Evolutionary conservation across 148 eudicot species (phyloP), one percentile per base, ranked within the genome.

Genomic region (Camellia granthamiana): DNA sequence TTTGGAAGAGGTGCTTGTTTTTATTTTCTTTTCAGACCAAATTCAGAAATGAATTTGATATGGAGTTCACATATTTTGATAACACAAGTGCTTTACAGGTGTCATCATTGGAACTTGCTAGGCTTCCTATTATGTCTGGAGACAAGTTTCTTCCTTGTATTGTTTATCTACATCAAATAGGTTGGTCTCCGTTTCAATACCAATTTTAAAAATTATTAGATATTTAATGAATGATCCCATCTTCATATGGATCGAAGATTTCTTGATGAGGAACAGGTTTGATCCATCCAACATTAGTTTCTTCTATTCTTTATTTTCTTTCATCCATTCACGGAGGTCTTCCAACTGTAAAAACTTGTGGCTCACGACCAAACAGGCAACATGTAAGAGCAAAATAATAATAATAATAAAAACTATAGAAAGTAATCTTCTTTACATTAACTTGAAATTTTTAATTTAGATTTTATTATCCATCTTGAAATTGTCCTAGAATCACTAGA

Each of bases 131-230:
- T 84, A 78, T 88, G 81, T 81, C 72, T 67, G 82, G 85, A 79
- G 86, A 81, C 54, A 89, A 92, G 82, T 84, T 83, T 62, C 83
- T 86, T 65, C 95, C 98, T 65, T 80, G 81, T 79, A 83, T 92
- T 78, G 85, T 92, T 67, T 96, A 96, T 85, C 85, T 93, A 76
- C 97, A 95, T 79, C 98, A 96, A 81, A 93, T 93, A 86, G 99
- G 99, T 96, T 41, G 62, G 90, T 84, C 78, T 69, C 58, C n/a
- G 14, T 41, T 76, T 79, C 38, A 23, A 56, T 75, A 71, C 30
- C 63, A 14, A 65, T 30, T 19, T 58, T 58, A 4, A 79, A 38
- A 46, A 18, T 71, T 38, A 3, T 51, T 46, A 76, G 59, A 23
- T 47, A n/a, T 19, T 73, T 61, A 30, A 0, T 55, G 82, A 52